Evolutionary conservation across 352 stramenopile genomes (phyloP).

Genomic region (Thraustotheca clavata): DNA sequence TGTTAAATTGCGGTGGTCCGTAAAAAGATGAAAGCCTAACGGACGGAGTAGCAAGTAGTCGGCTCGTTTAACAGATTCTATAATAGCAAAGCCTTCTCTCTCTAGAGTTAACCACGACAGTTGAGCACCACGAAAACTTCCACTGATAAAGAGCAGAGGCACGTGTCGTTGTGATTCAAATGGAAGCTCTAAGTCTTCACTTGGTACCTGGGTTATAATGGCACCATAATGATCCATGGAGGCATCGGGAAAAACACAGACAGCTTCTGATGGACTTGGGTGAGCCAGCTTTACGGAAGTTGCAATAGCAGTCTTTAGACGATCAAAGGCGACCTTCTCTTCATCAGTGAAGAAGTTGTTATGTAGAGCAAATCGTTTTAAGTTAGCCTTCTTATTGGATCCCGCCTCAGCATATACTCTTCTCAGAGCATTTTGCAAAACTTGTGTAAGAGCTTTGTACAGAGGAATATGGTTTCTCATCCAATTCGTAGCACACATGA

Average conservation of each 20-base stretch:
- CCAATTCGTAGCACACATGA: slow-evolving; percentile 27
- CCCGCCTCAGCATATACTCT: background rate
- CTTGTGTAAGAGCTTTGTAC: slow-evolving; percentile 16
- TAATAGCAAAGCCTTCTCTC: slow-evolving; percentile 20
- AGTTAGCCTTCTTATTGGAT: slow-evolving; percentile 22
- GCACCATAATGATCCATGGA: slow-evolving; percentile 25
- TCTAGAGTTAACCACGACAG: slow-evolving; percentile 14
- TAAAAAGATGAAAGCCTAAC: slow-evolving; percentile 21
- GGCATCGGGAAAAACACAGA: slow-evolving; percentile 27
- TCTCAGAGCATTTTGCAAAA: slow-evolving; percentile 17
- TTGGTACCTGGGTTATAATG: slow-evolving; percentile 18
- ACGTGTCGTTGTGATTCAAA: slow-evolving; percentile 21
- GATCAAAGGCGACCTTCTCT: background rate
- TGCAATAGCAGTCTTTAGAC: slow-evolving; percentile 4
- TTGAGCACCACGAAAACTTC: slow-evolving; percentile 5
- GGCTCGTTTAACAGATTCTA: background rate
- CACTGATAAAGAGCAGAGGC: slow-evolving; percentile 23
- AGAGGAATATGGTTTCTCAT: slow-evolving; percentile 28
- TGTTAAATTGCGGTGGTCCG: slow-evolving; percentile 23
- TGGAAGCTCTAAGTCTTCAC: background rate
- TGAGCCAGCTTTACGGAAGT: slow-evolving; percentile 22
- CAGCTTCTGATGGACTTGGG: background rate
- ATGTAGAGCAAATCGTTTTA: slow-evolving; percentile 5
- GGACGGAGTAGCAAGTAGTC: background rate
- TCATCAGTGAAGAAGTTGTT: background rate